Evolutionary conservation across 1,284 basidiomycete genomes (phyloP).

Genomic region (Microbotryomycetes sp.): DNA sequence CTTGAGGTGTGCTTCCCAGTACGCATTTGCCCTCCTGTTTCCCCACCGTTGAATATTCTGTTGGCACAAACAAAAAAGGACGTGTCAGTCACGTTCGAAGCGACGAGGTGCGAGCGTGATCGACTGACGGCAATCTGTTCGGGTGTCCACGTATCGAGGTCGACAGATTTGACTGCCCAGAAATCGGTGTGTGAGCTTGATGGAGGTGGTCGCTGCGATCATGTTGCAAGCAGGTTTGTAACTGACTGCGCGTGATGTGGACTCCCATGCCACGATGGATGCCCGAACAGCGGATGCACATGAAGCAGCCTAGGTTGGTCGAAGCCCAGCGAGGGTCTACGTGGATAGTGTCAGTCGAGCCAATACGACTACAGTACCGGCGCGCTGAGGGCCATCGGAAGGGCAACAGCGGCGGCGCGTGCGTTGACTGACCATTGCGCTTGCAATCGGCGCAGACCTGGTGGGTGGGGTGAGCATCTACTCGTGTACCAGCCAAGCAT

Average conservation of each 20-base stretch:
- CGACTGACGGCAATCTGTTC: slow-evolving; percentile 85
- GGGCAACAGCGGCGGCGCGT: not conserved
- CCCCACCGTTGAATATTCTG: slow-evolving; percentile 91
- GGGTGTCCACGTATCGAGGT: slow-evolving; percentile 94
- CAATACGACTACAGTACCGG: too few species aligned
- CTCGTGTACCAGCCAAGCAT: not conserved
- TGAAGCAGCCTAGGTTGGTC: slow-evolving; percentile 73
- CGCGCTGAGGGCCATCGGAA: not conserved
- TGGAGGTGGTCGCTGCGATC: too few species aligned
- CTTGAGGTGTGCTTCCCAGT: slow-evolving; percentile 96
- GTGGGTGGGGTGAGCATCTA: not conserved
- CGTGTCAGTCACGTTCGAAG: not conserved
- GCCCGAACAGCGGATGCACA: slow-evolving; percentile 94
- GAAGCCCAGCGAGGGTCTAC: slow-evolving; percentile 96
- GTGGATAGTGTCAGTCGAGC: too few species aligned
- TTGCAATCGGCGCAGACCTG: slow-evolving; percentile 69
- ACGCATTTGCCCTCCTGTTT: slow-evolving; percentile 80
- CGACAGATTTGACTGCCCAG: slow-evolving; percentile 80
- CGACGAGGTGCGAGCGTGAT: not conserved
- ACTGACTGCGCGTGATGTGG: slow-evolving; percentile 70
- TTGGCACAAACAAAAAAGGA: not conserved
- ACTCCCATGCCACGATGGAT: slow-evolving; percentile 98
- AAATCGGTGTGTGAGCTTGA: slow-evolving; percentile 3
- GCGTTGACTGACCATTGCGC: slow-evolving; percentile 63
- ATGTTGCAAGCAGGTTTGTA: too few species aligned